Evolutionary conservation across 805 yeast genomes (phyloP), one percentile per base, ranked within the genome.

Genomic region (Candida qinlingensis): DNA sequence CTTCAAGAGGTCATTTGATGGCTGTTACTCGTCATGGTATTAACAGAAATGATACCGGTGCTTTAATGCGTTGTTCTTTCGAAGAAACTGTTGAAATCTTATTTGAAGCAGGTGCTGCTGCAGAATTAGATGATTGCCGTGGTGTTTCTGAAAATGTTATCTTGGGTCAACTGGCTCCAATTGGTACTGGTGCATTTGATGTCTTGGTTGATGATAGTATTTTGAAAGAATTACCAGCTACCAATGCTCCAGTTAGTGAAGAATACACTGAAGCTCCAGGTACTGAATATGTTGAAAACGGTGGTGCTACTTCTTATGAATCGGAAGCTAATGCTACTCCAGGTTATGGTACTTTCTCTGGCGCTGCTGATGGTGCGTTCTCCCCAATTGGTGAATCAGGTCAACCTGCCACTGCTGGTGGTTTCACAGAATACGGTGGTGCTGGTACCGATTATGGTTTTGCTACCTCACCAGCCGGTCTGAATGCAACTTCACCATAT

Each of bases 1-100:
- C 99, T 2, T 87, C 96, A 37, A 85, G 96, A 64, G 99, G 99
- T 63, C 96, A 92, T 65, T 76, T 94, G 69, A 92, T 95, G 87
- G 98, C 99, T 38, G 91, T 94, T 62, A 92, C 98, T 40, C 95
- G 99, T 79, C 99, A 94, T 66, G 99, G 99, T 79, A 92, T 94
- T 71, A 94, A 94, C 71, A 85, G 99, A 72, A 87, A 96, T 37
- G 97, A 94, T 57, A 94, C 99, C 31, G 99, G 99, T 71, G 99
- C 99, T 2, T 77, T 94, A 64, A 94, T 94, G 99, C 83, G 99
- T 71, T 94, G 97, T 75, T 92, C 99, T 39, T 94, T 94, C 74
- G 99, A 94, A 72, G 99, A 94, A 70, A 94, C 99, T 7, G 99
- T 94, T 39, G 99, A 94, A 72, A 94, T 94, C 62, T 73, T 94